Conservation (phyloP, 768 basidiomycete species). For the Naganishia antarctica region DNA sequence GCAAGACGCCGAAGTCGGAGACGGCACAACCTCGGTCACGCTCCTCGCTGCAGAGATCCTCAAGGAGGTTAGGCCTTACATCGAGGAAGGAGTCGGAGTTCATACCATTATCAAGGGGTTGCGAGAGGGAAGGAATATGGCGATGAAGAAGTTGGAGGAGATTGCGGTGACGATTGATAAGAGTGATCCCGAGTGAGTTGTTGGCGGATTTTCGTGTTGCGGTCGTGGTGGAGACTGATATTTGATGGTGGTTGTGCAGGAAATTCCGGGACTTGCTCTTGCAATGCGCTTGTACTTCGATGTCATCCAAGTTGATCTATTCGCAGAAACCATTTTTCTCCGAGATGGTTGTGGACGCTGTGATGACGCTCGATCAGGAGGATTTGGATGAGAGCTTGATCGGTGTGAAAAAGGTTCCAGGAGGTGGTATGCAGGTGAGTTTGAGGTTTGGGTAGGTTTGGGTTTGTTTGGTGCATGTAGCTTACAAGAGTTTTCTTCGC, state of each 20-base stretch:
- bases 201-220: neutral
- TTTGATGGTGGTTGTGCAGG: slow-evolving; percentile 52
- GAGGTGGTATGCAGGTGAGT: slow-evolving; percentile 78
- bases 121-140: slow-evolving; percentile 76
- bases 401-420: slow-evolving; percentile 94
- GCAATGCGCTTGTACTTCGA: slow-evolving; percentile 97
- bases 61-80: slow-evolving; percentile 82
- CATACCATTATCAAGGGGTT: slow-evolving; percentile 98
- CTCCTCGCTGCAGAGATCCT: slow-evolving; percentile 87
- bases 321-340: slow-evolving; percentile 99
- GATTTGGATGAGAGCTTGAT: slow-evolving; percentile 94
- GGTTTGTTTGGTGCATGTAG: neutral
- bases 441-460: too few species aligned
- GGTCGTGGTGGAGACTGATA: neutral
- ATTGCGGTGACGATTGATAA: slow-evolving; percentile 87
- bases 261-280: slow-evolving; percentile 87
- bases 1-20: slow-evolving; percentile 98
- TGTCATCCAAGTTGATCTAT: slow-evolving; percentile 99
- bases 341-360: slow-evolving; percentile 96
- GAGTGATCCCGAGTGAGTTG: slow-evolving; percentile 74
- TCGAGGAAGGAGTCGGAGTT: slow-evolving; percentile 95
- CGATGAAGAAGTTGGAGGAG: slow-evolving; percentile 76
- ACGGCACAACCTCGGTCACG: slow-evolving; percentile 96
- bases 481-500: too few species aligned
- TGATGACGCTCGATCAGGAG: slow-evolving; percentile 81